A percentile compares a stretch with the other conserved stretches of the same genome.
phyloP scores from a whole-genome alignment of 805 yeast species.

The Kodamaea sagamina region DNA sequence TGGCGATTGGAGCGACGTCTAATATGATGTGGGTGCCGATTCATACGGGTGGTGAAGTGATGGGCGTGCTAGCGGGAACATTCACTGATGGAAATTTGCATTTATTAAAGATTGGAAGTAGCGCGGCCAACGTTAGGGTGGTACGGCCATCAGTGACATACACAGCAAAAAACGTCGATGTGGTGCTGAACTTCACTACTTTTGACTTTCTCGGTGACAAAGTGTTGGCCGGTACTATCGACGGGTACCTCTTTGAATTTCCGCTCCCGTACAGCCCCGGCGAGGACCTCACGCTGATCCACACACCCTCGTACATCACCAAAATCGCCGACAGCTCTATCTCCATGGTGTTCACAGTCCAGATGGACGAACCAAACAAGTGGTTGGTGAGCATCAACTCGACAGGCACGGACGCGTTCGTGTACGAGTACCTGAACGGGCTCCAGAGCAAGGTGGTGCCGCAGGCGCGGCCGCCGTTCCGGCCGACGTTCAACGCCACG shows the following conservation, averaged over 20 bases:
- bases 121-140: slow-evolving; percentile 16
- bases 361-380: slow-evolving; percentile 23
- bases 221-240: slow-evolving; percentile 57
- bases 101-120: slow-evolving; percentile 40
- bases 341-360: slow-evolving; percentile 22
- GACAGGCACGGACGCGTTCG: slow-evolving; percentile 28
- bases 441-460: slow-evolving; percentile 31
- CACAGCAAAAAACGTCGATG: background rate
- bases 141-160: slow-evolving; percentile 13
- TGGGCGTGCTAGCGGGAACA: slow-evolving; percentile 52
- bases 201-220: slow-evolving; percentile 48
- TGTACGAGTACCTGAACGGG: slow-evolving; percentile 30
- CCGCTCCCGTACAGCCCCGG: slow-evolving; percentile 34
- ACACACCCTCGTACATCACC: slow-evolving; percentile 35
- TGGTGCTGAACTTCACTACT: slow-evolving; percentile 37
- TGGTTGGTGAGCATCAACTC: slow-evolving; percentile 32
- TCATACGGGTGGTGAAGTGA: slow-evolving; percentile 25
- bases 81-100: slow-evolving; percentile 62
- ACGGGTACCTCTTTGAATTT: slow-evolving; percentile 64
- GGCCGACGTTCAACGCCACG: slow-evolving; percentile 31
- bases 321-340: slow-evolving; percentile 36
- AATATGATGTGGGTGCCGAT: slow-evolving; percentile 43
- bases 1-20: slow-evolving; percentile 46
- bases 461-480: slow-evolving; percentile 24
- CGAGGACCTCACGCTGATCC: background rate